Evolutionary conservation across 306 rosid species (phyloP).

Genomic region (Alnus glutinosa): DNA sequence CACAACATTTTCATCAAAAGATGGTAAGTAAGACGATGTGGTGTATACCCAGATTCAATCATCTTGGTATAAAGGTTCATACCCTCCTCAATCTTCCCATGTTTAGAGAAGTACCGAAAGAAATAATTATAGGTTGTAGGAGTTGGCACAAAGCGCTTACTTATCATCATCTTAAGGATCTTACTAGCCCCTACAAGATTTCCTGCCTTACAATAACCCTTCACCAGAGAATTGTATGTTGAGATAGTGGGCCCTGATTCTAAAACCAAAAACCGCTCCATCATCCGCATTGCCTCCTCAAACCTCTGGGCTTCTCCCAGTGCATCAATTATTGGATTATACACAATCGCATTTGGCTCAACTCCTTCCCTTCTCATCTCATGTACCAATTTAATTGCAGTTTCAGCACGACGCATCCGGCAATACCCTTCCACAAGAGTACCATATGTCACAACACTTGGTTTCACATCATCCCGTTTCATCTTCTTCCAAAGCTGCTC

Average conservation of each 20-base stretch:
- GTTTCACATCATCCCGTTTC: conserved; percentile 68
- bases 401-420: conserved; percentile 69
- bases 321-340: conserved; percentile 83
- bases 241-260: conserved; percentile 82
- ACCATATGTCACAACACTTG: conserved; percentile 89
- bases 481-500: conserved; percentile 82
- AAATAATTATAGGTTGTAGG: conserved; percentile 88
- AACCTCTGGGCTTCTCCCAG: conserved; percentile 79
- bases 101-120: conserved; percentile 75
- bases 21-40: conserved; percentile 77
- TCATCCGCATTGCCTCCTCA: conserved; percentile 77
- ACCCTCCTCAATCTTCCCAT: conserved; percentile 78
- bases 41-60: conserved; percentile 77
- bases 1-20: conserved; percentile 88
- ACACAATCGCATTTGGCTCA: conserved; percentile 72
- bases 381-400: conserved; percentile 66
- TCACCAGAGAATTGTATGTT: conserved; percentile 78
- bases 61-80: conserved; percentile 83
- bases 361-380: conserved; percentile 72
- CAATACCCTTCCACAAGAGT: conserved; percentile 91
- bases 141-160: conserved; percentile 64
- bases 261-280: conserved; percentile 73
- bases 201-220: conserved; percentile 86
- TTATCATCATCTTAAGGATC: conserved; percentile 83
- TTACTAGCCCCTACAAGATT: conserved; percentile 79